Conservation (phyloP, 805 yeast species). For the Jamesozyma lodderae region DNA sequence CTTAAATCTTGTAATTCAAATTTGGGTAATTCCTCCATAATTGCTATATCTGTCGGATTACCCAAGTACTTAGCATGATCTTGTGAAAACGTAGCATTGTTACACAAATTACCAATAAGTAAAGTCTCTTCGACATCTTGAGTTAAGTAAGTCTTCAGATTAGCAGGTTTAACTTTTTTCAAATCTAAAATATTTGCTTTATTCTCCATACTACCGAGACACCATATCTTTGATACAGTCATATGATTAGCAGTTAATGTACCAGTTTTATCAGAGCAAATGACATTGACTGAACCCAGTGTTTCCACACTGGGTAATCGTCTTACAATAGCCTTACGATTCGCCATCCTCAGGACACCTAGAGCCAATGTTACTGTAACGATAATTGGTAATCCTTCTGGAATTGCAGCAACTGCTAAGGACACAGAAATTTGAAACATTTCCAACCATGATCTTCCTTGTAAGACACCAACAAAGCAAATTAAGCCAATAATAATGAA, state of each 20-base stretch:
- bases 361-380: constrained; percentile 95
- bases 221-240: constrained; percentile 82
- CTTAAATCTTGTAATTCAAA: constrained; percentile 71
- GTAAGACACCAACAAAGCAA: constrained; percentile 78
- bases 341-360: constrained; percentile 95
- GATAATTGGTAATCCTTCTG: constrained; percentile 96
- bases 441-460: constrained; percentile 92
- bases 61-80: constrained; percentile 72
- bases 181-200: constrained; percentile 32
- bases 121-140: constrained; percentile 47
- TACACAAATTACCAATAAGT: constrained; percentile 64
- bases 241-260: constrained; percentile 85
- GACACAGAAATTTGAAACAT: constrained; percentile 98
- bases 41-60: constrained; percentile 91
- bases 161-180: constrained; percentile 37
- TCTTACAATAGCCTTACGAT: constrained; percentile 85
- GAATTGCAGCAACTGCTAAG: constrained; percentile 97
- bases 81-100: constrained; percentile 59
- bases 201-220: constrained; percentile 46
- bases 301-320: constrained; percentile 94
- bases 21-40: constrained; percentile 61
- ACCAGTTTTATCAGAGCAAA: constrained; percentile 87
- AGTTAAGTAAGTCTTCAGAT: constrained; percentile 38
- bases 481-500: constrained; percentile 83
- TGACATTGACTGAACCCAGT: constrained; percentile 86